Base-by-base conservation (phyloP, 352 stramenopile species). In the Phytophthora cajani region DNA sequence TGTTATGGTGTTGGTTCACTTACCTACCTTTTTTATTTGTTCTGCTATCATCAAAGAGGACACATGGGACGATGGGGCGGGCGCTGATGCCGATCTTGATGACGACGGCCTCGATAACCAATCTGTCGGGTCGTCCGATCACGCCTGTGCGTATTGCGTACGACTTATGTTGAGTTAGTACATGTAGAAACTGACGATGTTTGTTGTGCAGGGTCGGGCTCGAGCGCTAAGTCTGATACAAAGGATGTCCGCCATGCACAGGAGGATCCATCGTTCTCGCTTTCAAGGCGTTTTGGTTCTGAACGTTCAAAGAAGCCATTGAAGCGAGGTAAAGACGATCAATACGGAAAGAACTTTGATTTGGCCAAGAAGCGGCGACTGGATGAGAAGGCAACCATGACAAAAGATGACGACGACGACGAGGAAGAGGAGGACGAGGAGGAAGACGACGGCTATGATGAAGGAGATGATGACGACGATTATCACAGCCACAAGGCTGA, bases 241-340 rank as follows among this genome's bases (percentile, higher is more conserved):
- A 80, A 76, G 51, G 50, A 58, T 27, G 52, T 23, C 51, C 32
- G 49, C 17, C 32, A 70, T 65, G 17, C 47, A 40, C 70, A 70
- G 36, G 54, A 57, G 10, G 52, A 67, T 54, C 32, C 27, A 33
- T 59, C 47, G 36, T 60, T 64, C 52, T 27, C 21, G n/a, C 30
- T 64, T 14, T 58, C n/a, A 30, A 25, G 33, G 12, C 55, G 38
- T 40, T 55, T 53, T 62, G 21, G 38, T 33, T 63, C 19, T 50
- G 50, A 25, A 19, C 53, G 27, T 21, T 67, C 53, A 30, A 73
- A 66, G 44, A 73, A 75, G 63, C 53, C 58, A 44, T 63, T 52
- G 2, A 78, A 75, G 42, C 70, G 65, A 19, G 66, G 70, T 19
- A 78, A 80, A 70, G 70, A 78, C 16, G 70, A 80, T 14, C 70